Evolutionary conservation across 192 early-diverging fungal genomes (phyloP).

Genomic region (Rhizophagus clarus): DNA sequence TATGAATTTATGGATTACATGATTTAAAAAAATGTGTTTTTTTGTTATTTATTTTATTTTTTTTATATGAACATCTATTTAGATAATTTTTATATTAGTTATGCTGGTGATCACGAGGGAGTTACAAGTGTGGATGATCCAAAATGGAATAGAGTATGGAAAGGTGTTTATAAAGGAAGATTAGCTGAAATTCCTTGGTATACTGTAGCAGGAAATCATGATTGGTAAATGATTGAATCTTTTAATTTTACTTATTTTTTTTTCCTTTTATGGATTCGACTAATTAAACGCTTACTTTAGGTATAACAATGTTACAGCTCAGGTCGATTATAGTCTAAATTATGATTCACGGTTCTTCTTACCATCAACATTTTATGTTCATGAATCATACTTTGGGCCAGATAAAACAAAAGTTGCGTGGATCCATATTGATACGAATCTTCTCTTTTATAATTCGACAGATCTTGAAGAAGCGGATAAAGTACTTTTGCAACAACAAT

Average conservation of each 20-base stretch:
- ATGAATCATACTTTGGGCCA: background rate
- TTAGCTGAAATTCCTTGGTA: slow-evolving; percentile 14
- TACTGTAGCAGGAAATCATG: slow-evolving; percentile 26
- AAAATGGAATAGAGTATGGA: slow-evolving; percentile 19
- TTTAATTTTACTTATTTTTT: too few relatives aligned
- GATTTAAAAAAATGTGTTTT: too few relatives aligned
- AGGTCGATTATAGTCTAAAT: slow-evolving; percentile 13
- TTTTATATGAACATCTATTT: too few relatives aligned
- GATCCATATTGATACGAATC: slow-evolving; percentile 29
- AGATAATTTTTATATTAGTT: background rate
- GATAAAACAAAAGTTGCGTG: background rate
- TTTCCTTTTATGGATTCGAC: background rate
- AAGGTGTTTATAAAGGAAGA: slow-evolving; percentile 1
- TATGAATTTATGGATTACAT: too few relatives aligned
- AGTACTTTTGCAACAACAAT: background rate
- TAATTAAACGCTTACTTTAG: background rate
- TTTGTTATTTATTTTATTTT: too few relatives aligned
- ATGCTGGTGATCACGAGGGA: background rate
- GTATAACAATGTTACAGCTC: slow-evolving; percentile 11
- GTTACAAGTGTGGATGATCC: slow-evolving; percentile 14
- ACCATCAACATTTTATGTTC: slow-evolving; percentile 5
- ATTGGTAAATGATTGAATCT: slow-evolving; percentile 1
- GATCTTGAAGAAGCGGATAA: background rate
- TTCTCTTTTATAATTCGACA: background rate
- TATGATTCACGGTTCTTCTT: slow-evolving; percentile 13